These are phyloP conservation scores for Microsporum ferrugineum DNA, from an alignment of 2,329 filamentous ascomycete genomes.

Conservation along the genomic window DNA sequence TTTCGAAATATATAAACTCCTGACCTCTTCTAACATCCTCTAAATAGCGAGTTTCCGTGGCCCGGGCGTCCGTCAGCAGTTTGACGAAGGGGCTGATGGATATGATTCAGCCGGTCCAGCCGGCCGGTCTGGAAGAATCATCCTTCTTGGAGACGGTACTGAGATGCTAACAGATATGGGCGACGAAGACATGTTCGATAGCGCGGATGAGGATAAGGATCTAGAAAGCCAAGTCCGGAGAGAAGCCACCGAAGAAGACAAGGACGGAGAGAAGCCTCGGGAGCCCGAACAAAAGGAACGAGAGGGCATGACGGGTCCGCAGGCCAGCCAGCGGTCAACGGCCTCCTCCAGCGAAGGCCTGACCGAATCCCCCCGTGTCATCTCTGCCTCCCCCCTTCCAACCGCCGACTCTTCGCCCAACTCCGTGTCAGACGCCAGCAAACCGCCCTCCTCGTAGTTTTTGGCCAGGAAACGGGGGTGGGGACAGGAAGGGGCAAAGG, in stretches of 20 bases:
- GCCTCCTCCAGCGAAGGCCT: constrained; percentile 11
- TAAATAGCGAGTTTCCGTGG: constrained; percentile 69
- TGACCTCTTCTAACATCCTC: too few relatives aligned
- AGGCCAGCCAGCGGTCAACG: constrained; percentile 23
- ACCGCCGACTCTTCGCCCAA: constrained; percentile 25
- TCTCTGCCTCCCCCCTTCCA: constrained; percentile 29
- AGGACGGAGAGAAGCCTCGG: constrained; percentile 19
- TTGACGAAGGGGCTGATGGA: constrained; percentile 59
- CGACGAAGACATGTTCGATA: constrained; percentile 89
- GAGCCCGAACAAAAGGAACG: constrained; percentile 32
- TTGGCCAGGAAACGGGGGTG: background rate
- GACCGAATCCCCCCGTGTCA: constrained; percentile 8
- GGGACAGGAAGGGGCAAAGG: too few relatives aligned
- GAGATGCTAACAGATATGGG: constrained; percentile 81
- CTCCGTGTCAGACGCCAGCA: background rate
- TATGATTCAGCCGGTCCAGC: constrained; percentile 45
- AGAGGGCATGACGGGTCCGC: constrained; percentile 43
- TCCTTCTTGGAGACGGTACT: constrained; percentile 88
- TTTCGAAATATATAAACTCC: too few relatives aligned
- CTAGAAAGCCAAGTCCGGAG: constrained; percentile 73
- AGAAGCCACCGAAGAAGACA: constrained; percentile 24
- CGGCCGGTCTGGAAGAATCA: constrained; percentile 69
- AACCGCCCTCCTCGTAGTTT: constrained; percentile 2
- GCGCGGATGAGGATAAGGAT: constrained; percentile 76
- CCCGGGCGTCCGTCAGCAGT: constrained; percentile 69